Conservation (phyloP, 352 stramenopile species). For the Phytophthora constricta region DNA sequence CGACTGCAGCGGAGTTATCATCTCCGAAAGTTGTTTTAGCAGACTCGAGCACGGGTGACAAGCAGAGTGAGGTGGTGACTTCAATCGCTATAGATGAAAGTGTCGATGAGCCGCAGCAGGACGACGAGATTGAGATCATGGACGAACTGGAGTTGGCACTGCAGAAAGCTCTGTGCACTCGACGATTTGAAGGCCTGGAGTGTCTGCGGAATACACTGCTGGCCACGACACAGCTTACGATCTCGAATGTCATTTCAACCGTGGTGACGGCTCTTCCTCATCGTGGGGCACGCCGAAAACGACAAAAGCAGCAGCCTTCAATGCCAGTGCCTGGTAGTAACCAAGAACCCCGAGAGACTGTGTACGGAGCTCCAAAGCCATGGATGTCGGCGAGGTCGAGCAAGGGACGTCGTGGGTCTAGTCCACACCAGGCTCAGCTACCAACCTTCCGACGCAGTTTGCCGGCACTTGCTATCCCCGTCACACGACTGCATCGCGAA, state of each 20-base stretch:
- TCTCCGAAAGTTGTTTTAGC: background rate
- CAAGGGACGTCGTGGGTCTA: constrained; percentile 34
- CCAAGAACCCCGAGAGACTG: constrained; percentile 35
- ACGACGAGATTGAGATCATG: background rate
- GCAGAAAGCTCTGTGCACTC: constrained; percentile 28
- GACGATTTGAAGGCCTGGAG: constrained; percentile 52
- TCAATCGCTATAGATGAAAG: background rate
- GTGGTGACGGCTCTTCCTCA: constrained; percentile 50
- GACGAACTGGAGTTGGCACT: constrained; percentile 44
- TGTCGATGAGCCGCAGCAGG: background rate
- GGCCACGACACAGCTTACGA: constrained; percentile 65
- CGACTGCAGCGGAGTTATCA: background rate
- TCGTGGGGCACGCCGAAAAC: constrained; percentile 11
- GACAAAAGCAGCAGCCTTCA: constrained; percentile 11
- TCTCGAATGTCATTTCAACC: constrained; percentile 70
- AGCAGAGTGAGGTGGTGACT: background rate
- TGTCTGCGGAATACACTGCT: constrained; percentile 44
- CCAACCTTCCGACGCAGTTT: constrained; percentile 59
- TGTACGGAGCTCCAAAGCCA: constrained; percentile 30
- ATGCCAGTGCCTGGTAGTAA: constrained; percentile 24
- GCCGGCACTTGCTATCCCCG: constrained; percentile 56
- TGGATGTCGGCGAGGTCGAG: constrained; percentile 42
- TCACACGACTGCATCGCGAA: constrained; percentile 58
- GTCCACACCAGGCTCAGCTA: constrained; percentile 52
- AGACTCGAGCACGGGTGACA: background rate